Evolutionary conservation across 305 asterid species (phyloP), one percentile per base, ranked within the genome.

Genomic region (Caryopteris hybrid): DNA sequence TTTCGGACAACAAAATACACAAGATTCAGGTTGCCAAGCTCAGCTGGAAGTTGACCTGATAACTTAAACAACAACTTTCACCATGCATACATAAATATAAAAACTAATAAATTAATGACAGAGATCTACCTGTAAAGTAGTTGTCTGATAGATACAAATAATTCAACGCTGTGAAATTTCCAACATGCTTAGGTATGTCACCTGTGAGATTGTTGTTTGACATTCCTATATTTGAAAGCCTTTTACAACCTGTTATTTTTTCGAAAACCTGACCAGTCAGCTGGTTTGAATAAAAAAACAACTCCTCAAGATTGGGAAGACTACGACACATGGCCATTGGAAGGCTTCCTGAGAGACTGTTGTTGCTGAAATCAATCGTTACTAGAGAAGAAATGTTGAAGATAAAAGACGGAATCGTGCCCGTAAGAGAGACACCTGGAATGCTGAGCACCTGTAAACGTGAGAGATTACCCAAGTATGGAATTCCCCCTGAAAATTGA

Each of bases 311-410:
- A 57, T 54, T 54, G 9, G 80, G 62, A 18, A 56, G 75, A 55
- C 59, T 56, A 18, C 47, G 47, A 68, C 36, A 65, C 51, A 16
- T 12, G 39, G 11, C n/a, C 46, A 10, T 18, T 8, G 81, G 81
- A 64, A 83, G 41, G 68, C 51, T 46, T 75, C 83, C 88, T 0
- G 80, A 75, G 11, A 83, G 62, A 54, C 78, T 75, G 69, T 78
- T 83, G 71, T 80, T 80, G 41, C 63, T 3, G 6, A 80, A 53
- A 64, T 77, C 71, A 2, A 77, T n/a, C 6, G 0, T 2, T 69
- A 31, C 42, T 56, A 83, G 61, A 22, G 81, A 77, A 27, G 85
- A 77, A 77, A 83, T 74, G 73, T 80, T 80, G 71, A 80, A 80
- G 65, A 77, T 47, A 6, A 70, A 80, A 2, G 61, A 55, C 7